Conservation (phyloP, 208 protist genomes). For the Angomonas deanei region DNA sequence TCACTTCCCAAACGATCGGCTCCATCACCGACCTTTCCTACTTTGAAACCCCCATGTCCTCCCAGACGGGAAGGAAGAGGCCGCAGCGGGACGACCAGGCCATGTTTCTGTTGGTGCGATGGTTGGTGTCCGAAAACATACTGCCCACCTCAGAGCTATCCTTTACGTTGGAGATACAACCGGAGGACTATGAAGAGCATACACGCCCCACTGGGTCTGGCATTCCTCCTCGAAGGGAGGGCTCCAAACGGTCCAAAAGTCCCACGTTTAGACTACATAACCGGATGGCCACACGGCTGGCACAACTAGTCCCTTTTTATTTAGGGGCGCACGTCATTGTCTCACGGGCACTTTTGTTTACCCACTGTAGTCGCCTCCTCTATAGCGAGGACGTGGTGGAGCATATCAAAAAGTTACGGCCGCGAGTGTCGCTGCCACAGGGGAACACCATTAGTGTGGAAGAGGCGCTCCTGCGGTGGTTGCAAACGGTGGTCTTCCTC, state of each 20-base stretch:
- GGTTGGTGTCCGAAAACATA: constrained; percentile 29
- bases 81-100: constrained; percentile 4
- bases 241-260: background rate
- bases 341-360: constrained; percentile 44
- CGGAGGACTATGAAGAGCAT: background rate
- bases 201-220: too few relatives aligned
- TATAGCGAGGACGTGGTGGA: constrained; percentile 24
- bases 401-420: constrained; percentile 24
- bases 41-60: background rate
- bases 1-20: background rate
- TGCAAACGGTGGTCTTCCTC: constrained; percentile 10
- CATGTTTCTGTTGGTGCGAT: constrained; percentile 36
- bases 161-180: constrained; percentile 16
- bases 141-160: constrained; percentile 21
- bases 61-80: background rate
- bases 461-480: background rate
- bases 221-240: background rate
- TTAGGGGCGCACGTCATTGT: constrained; percentile 55
- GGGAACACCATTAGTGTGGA: background rate
- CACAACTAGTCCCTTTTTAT: constrained; percentile 40
- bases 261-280: background rate
- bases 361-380: constrained; percentile 40
- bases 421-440: background rate
- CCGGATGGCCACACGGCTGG: constrained; percentile 11
- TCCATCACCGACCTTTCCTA: background rate